These are phyloP conservation scores for Pythium sp. DNA, from an alignment of 352 stramenopile genomes.

Conservation along the genomic window DNA sequence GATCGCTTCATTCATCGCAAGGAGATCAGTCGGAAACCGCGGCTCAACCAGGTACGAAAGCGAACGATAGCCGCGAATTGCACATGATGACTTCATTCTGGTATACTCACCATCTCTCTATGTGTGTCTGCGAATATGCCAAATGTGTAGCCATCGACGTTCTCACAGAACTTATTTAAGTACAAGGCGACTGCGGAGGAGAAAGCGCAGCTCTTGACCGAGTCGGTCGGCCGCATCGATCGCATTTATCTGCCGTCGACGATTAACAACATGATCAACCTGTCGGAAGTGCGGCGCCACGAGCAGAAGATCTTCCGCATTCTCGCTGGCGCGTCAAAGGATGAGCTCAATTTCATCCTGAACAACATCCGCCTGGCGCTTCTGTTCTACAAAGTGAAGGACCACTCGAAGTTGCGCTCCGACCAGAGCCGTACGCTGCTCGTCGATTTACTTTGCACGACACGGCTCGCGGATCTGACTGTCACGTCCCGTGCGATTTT, in stretches of 20 bases:
- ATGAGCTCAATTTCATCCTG: conserved; percentile 97
- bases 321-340: conserved; percentile 91
- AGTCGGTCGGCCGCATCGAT: conserved; percentile 75
- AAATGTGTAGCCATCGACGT: conserved; percentile 34
- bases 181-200: conserved; percentile 80
- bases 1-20: conserved; percentile 79
- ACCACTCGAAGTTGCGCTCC: conserved; percentile 66
- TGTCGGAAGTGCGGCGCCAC: conserved; percentile 70
- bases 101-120: conserved; percentile 2
- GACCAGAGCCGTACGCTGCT: conserved; percentile 91
- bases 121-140: background rate
- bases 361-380: conserved; percentile 93
- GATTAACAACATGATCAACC: conserved; percentile 89
- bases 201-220: conserved; percentile 68
- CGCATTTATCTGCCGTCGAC: conserved; percentile 83
- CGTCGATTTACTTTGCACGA: conserved; percentile 93
- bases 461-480: conserved; percentile 90
- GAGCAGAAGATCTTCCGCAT: conserved; percentile 96
- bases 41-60: conserved; percentile 37
- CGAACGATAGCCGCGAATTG: background rate
- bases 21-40: conserved; percentile 61
- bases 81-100: background rate
- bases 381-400: conserved; percentile 99
- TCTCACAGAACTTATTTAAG: conserved; percentile 77
- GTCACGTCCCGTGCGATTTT: conserved; percentile 91